phyloP scores from a whole-genome alignment of 352 stramenopile genomes.

The Globisporangium carolinianum region DNA sequence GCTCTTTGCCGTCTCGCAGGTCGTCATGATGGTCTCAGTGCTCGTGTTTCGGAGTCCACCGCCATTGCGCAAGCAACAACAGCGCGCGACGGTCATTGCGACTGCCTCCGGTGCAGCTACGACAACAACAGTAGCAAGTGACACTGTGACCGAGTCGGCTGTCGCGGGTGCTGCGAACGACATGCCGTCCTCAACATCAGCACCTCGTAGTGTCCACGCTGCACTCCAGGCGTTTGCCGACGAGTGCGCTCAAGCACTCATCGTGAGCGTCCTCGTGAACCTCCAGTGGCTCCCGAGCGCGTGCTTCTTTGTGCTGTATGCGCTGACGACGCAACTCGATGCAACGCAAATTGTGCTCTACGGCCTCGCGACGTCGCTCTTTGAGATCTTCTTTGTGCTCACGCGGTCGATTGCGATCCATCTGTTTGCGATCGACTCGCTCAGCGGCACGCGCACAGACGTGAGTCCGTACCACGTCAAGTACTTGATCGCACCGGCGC shows the following conservation, averaged over 20 bases:
- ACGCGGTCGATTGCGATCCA: constrained; percentile 49
- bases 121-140: not conserved
- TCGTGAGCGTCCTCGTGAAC: constrained; percentile 48
- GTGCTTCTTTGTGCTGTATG: constrained; percentile 48
- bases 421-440: constrained; percentile 53
- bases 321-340: constrained; percentile 33
- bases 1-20: constrained; percentile 58
- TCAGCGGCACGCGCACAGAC: constrained; percentile 31
- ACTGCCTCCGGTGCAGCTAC: not conserved
- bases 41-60: constrained; percentile 38
- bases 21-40: constrained; percentile 81
- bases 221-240: constrained; percentile 37
- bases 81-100: not conserved
- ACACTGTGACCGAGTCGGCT: not conserved
- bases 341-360: constrained; percentile 33
- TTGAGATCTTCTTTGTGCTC: constrained; percentile 53
- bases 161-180: not conserved
- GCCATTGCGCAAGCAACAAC: not conserved
- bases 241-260: constrained; percentile 43
- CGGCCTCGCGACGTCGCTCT: constrained; percentile 18
- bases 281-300: constrained; percentile 58
- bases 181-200: not conserved
- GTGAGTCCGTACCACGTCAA: constrained; percentile 49
- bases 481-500: constrained; percentile 39
- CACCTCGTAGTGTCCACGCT: constrained; percentile 16